Percentiles rank a stretch among this genome's conserved stretches.
Evolutionary conservation across 805 yeast species (phyloP).

Genomic region (Candida tammaniensis): DNA sequence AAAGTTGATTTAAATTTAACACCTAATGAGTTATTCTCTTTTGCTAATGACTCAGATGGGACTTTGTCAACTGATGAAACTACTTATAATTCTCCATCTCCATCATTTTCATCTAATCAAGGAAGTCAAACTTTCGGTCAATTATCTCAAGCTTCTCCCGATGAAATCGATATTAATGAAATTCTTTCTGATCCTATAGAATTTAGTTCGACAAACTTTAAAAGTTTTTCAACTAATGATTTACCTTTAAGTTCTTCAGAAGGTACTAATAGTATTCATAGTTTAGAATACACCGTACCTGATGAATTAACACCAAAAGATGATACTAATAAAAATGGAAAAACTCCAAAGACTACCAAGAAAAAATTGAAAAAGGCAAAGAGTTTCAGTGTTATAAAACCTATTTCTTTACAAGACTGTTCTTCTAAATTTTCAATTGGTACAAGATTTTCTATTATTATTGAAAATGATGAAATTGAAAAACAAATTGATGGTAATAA

Average conservation of each 20-base stretch:
- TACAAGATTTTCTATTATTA: conserved; percentile 5
- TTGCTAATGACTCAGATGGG: conserved; percentile 5
- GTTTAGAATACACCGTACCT: no score
- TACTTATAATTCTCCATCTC: neutral
- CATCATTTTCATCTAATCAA: neutral
- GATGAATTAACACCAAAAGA: no score
- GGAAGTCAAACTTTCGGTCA: neutral
- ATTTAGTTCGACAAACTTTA: conserved; percentile 1
- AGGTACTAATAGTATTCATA: no score
- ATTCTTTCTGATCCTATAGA: conserved; percentile 9
- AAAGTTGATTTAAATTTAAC: conserved; percentile 5
- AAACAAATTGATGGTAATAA: neutral
- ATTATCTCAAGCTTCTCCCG: neutral
- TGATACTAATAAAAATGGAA: no score
- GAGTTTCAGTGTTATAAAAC: conserved; percentile 1
- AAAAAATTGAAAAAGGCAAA: conserved; percentile 7
- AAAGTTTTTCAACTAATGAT: neutral
- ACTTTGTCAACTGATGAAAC: conserved; percentile 1
- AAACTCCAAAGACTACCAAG: no score
- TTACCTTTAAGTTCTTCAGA: no score
- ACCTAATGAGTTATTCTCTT: conserved; percentile 10
- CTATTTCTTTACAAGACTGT: conserved; percentile 7
- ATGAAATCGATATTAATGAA: conserved; percentile 3
- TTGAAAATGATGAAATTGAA: conserved; percentile 6
- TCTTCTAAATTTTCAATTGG: conserved; percentile 6